Evolutionary conservation across 1,284 basidiomycete genomes (phyloP), one percentile per base, ranked within the genome.

Genomic region (Cryptococcus sp.): DNA sequence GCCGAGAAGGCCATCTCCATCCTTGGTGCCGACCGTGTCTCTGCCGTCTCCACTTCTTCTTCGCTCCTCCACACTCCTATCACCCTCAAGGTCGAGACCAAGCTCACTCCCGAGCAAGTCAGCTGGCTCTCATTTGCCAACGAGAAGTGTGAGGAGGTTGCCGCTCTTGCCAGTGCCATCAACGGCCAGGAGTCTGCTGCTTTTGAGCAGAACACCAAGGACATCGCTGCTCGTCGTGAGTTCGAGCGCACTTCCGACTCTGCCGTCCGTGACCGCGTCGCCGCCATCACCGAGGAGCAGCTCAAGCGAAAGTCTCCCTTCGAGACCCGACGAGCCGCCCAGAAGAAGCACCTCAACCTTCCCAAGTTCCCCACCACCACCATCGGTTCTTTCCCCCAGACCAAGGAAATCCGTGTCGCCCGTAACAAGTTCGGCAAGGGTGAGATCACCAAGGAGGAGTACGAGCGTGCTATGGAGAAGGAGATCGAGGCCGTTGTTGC

Each of bases 121-220:
- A 93, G 96, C 79, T 99, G 96, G 96, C 94, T 99, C 84, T 91
- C 96, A 19, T 99, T 99, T 79, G 96, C 96, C 63, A 83, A 91
- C 64, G 95, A 99, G 85, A 99, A 99, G 85, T 90, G 89, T 43
- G 83, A 82, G 53, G 96, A 99, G 81, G 93, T 99, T 69, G 84
- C 93, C 55, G 84, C 84, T 66, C 87, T 99, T 70, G 93, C 94
- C 59, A 84, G 89, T 52, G 86, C 85, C 60, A 83, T 94, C 62
- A 92, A 91, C 63, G 90, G 93, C 78, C 86, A 91, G 71, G 74
- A 87, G 62, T 78, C 87, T 56, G 81, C 85, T 59, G 87, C 87
- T 57, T 83, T 94, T 61, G 89, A 91, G 79, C 87, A 84, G 59
- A 99, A 99, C 86, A 91, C 86, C 77, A 82, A 79, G 67, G 95